These are phyloP conservation scores for Clitopilus passeckerianus DNA, from an alignment of 768 basidiomycete genomes.

Conservation along the genomic window DNA sequence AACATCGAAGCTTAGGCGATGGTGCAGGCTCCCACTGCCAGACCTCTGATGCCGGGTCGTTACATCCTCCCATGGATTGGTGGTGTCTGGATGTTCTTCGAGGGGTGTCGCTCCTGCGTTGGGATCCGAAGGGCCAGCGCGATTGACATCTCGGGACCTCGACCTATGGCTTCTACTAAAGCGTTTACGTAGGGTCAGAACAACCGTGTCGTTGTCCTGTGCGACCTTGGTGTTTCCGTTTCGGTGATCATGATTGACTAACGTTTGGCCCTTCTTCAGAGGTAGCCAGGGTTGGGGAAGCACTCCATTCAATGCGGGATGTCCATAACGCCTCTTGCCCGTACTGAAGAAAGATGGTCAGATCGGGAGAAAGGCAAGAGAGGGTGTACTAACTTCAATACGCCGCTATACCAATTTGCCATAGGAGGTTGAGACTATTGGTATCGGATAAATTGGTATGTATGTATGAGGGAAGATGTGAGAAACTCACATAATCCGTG, in stretches of 20 bases:
- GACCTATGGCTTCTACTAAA: conserved; percentile 37
- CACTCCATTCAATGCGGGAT: conserved; percentile 91
- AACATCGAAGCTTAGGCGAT: conserved; percentile 79
- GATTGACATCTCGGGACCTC: conserved; percentile 24
- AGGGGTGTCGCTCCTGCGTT: conserved; percentile 4
- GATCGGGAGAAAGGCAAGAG: background rate
- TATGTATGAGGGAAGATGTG: conserved; percentile 1
- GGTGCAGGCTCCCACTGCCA: conserved; percentile 28
- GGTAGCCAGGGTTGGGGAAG: conserved; percentile 95
- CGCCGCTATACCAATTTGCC: conserved; percentile 91
- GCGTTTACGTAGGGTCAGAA: conserved; percentile 76
- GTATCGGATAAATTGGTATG: conserved; percentile 1
- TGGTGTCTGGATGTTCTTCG: conserved; percentile 17
- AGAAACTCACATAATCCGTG: conserved; percentile 71
- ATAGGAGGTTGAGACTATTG: conserved; percentile 90
- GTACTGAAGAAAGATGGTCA: conserved; percentile 45
- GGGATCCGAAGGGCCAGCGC: conserved; percentile 11
- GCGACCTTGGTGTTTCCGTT: conserved; percentile 27
- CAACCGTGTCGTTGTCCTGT: conserved; percentile 61
- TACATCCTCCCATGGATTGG: conserved; percentile 66
- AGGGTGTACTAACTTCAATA: conserved; percentile 66
- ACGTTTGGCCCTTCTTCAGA: conserved; percentile 73
- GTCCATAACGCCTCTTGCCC: conserved; percentile 91
- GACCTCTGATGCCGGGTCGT: conserved; percentile 17
- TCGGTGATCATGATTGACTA: conserved; percentile 53